Percentiles rank a stretch among this genome's conserved stretches.
Conservation (phyloP, 1,284 basidiomycete genomes). For the Microbotryum silenes-acaulis region DNA sequence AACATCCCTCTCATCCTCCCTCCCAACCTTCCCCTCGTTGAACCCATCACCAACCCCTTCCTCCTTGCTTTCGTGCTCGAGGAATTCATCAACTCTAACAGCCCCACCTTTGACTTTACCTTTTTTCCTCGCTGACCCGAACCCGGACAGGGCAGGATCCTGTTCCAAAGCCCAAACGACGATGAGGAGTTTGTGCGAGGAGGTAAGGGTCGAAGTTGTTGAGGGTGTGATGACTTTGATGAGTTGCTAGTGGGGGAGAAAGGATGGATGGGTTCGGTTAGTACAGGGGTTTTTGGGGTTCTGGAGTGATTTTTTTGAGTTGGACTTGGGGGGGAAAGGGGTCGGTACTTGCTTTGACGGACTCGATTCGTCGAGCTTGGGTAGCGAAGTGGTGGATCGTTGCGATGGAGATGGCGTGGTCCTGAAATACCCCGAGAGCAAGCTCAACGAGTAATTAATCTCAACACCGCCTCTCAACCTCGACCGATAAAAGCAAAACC, state of each 20-base stretch:
- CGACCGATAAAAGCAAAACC: neutral
- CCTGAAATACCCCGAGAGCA: slow-evolving; percentile 46
- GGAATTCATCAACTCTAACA: neutral
- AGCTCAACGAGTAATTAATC: no score
- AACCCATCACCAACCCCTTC: neutral
- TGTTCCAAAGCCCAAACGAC: slow-evolving; percentile 99
- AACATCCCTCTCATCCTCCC: slow-evolving; percentile 46
- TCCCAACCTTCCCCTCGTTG: neutral
- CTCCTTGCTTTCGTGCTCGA: neutral
- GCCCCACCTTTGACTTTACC: neutral
- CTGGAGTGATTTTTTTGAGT: neutral
- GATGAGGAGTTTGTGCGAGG: slow-evolving; percentile 65
- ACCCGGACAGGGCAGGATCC: slow-evolving; percentile 45
- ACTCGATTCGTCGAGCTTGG: slow-evolving; percentile 56
- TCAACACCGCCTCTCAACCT: no score
- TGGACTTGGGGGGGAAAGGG: neutral
- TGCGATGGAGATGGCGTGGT: slow-evolving; percentile 89
- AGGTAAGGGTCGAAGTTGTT: slow-evolving; percentile 39
- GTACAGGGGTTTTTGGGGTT: neutral
- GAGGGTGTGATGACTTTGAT: slow-evolving; percentile 18
- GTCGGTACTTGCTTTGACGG: slow-evolving; percentile 54
- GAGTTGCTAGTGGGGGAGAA: slow-evolving; percentile 20
- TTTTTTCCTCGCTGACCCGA: slow-evolving; percentile 16
- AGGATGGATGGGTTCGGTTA: slow-evolving; percentile 1
- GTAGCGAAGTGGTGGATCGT: slow-evolving; percentile 91